Evolutionary conservation across 352 stramenopile species (phyloP).

Genomic region (Phytophthora colocasiae): DNA sequence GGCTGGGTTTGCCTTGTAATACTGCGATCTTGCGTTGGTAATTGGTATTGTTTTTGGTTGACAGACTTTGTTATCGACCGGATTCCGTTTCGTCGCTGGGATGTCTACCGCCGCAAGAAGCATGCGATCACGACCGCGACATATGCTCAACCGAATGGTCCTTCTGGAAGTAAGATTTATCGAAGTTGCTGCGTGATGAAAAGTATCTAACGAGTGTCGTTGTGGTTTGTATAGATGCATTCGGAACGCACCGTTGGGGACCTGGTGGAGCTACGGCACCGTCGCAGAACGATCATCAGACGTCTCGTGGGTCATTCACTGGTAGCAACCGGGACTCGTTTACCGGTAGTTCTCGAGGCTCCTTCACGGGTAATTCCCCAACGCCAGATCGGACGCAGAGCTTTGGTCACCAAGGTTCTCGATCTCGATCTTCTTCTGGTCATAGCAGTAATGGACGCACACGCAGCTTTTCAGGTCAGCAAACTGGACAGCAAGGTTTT

Average conservation of each 20-base stretch:
- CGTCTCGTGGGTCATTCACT: conserved; percentile 27
- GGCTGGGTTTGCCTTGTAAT: not conserved
- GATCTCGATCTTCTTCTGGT: conserved; percentile 21
- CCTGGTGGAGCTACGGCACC: conserved; percentile 52
- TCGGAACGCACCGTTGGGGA: conserved; percentile 75
- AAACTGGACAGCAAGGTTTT: conserved; percentile 28
- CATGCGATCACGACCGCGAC: conserved; percentile 43
- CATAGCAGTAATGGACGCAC: conserved; percentile 34
- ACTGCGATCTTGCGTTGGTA: not conserved
- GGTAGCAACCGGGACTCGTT: conserved; percentile 37
- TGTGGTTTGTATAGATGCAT: conserved; percentile 43
- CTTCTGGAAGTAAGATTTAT: conserved; percentile 39
- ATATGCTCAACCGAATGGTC: conserved; percentile 50
- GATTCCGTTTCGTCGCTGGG: conserved; percentile 83
- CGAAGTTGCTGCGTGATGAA: not conserved
- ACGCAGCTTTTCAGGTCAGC: conserved; percentile 38
- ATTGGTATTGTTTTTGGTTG: not conserved
- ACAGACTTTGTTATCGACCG: conserved; percentile 82
- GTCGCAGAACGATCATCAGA: conserved; percentile 37
- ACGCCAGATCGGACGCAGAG: conserved; percentile 35
- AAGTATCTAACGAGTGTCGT: conserved; percentile 5
- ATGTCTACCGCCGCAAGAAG: conserved; percentile 83
- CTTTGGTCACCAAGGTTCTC: conserved; percentile 27
- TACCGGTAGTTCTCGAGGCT: conserved; percentile 24
- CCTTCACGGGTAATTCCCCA: conserved; percentile 25